Percentiles rank a stretch among this genome's conserved stretches.
phyloP scores from a whole-genome alignment of 2,329 filamentous ascomycete genomes.

The Albifimbria verrucaria region DNA sequence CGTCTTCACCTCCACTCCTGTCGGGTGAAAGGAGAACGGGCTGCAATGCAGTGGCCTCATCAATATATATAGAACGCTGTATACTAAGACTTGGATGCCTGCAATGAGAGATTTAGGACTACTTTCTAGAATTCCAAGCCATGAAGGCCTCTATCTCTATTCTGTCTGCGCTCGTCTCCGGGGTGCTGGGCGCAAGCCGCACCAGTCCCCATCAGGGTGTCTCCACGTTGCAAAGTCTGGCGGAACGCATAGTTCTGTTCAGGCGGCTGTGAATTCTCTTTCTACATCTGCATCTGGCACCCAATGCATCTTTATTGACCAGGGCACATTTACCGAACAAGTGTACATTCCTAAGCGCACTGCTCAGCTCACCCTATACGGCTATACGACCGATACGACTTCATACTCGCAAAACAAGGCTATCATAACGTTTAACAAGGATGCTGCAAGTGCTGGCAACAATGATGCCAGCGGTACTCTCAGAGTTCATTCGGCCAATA shows the following conservation, averaged over 20 bases:
- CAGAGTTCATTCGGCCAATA: constrained; percentile 40
- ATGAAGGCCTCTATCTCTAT: constrained; percentile 16
- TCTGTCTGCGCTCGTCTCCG: constrained; percentile 11
- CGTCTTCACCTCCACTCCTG: neutral
- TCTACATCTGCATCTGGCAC: constrained; percentile 44
- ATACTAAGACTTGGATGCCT: neutral
- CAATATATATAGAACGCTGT: neutral
- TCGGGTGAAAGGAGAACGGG: neutral
- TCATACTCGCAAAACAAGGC: constrained; percentile 56
- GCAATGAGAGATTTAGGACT: neutral
- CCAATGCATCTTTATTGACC: constrained; percentile 64
- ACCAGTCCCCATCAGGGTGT: constrained; percentile 44
- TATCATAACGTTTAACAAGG: constrained; percentile 42
- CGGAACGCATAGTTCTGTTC: constrained; percentile 36
- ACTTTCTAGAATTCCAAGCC: constrained; percentile 1
- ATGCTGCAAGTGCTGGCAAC: constrained; percentile 32
- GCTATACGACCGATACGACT: constrained; percentile 51
- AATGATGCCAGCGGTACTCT: constrained; percentile 52
- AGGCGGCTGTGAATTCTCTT: constrained; percentile 56
- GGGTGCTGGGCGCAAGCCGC: constrained; percentile 26
- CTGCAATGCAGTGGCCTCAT: neutral
- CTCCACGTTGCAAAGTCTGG: constrained; percentile 43
- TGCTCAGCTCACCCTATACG: constrained; percentile 54
- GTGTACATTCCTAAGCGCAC: constrained; percentile 47
- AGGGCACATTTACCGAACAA: constrained; percentile 59